These are phyloP conservation scores for Casuarina cunninghamiana DNA, from an alignment of 306 rosid species.

Conservation along the genomic window DNA sequence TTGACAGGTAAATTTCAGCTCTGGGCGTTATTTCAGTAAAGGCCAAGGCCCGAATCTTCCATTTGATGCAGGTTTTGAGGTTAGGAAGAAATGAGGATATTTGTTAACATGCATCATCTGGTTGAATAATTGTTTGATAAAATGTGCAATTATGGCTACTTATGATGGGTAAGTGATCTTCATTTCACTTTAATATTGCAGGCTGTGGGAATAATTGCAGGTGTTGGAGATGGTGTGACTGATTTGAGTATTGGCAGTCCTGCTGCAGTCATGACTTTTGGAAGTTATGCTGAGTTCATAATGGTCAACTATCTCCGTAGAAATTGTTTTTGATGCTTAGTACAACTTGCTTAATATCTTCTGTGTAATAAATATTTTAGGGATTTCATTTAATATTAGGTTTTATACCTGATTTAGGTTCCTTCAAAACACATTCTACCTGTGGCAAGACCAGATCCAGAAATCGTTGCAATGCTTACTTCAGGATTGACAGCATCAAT, in stretches of 20 bases:
- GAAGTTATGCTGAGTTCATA: slow-evolving; percentile 85
- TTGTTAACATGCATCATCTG: background rate
- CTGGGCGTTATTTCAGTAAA: slow-evolving; percentile 77
- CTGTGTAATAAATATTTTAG: background rate
- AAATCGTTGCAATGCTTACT: slow-evolving; percentile 97
- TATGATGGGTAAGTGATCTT: slow-evolving; percentile 16
- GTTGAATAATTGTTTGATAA: slow-evolving; percentile 10
- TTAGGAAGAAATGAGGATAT: slow-evolving; percentile 25
- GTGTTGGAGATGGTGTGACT: slow-evolving; percentile 75
- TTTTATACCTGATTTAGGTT: slow-evolving; percentile 47
- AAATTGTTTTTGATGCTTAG: slow-evolving; percentile 16
- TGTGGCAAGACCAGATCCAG: slow-evolving; percentile 94
- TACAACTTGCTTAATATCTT: slow-evolving; percentile 18
- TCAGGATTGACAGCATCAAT: slow-evolving; percentile 97
- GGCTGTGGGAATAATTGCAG: slow-evolving; percentile 92
- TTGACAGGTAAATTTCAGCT: slow-evolving; percentile 92
- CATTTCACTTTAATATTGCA: slow-evolving; percentile 36
- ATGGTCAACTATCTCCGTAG: slow-evolving; percentile 35
- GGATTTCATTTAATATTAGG: slow-evolving; percentile 14
- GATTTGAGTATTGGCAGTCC: slow-evolving; percentile 81
- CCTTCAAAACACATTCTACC: slow-evolving; percentile 84
- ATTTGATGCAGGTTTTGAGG: slow-evolving; percentile 99
- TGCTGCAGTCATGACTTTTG: slow-evolving; percentile 85
- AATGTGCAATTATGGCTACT: slow-evolving; percentile 9
- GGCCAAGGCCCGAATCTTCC: slow-evolving; percentile 69